Evolutionary conservation across 768 basidiomycete genomes (phyloP).

Genomic region (Rhizopogon sp.): DNA sequence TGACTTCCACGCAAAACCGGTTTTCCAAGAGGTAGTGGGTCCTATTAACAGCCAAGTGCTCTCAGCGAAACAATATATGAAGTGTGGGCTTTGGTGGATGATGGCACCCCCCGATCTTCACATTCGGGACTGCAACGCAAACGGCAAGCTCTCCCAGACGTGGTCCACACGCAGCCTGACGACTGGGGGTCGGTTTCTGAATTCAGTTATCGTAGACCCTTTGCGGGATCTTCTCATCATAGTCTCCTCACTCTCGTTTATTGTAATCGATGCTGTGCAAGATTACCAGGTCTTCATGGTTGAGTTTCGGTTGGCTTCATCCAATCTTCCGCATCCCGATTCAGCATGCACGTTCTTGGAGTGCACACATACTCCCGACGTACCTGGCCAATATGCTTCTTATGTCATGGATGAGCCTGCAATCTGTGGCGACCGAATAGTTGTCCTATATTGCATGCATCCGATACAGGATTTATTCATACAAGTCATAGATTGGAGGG

Average conservation of each 20-base stretch:
- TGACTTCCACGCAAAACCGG: neutral
- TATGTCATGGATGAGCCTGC: neutral
- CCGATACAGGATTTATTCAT: no score
- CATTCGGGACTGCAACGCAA: neutral
- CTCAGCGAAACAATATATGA: neutral
- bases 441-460: neutral
- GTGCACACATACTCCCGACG: neutral
- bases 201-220: neutral
- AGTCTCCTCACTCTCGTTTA: no score
- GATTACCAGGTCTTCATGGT: neutral
- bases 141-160: neutral
- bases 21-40: neutral
- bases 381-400: neutral
- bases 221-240: neutral
- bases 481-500: neutral
- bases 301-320: neutral
- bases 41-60: neutral
- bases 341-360: neutral
- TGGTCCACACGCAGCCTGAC: neutral
- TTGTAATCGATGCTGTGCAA: neutral
- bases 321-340: neutral
- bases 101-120: neutral
- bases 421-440: neutral
- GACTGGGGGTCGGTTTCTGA: no score
- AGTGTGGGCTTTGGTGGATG: neutral